Evolutionary conservation across 352 stramenopile species (phyloP).

Genomic region (Phytopythium mirpurense): DNA sequence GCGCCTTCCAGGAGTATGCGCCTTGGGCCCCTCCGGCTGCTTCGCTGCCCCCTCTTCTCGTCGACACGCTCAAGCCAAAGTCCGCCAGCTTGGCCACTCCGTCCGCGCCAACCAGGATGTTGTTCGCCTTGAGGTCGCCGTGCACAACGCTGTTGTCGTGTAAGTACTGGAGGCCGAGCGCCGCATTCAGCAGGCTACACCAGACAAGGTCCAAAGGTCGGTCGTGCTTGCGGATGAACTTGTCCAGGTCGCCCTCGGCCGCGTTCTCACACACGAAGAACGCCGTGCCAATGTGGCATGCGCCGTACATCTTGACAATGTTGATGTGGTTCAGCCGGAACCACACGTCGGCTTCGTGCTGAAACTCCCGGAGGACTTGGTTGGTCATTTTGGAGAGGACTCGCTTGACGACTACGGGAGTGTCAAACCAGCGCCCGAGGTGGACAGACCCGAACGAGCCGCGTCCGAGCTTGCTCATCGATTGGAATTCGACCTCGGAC

Average conservation of each 20-base stretch:
- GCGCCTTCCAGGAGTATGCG: conserved; percentile 11
- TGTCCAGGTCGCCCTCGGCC: background rate
- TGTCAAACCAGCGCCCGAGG: conserved; percentile 20
- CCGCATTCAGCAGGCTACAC: conserved; percentile 7
- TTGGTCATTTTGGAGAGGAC: background rate
- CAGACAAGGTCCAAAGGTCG: background rate
- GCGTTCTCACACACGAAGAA: conserved; percentile 14
- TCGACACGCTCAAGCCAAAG: conserved; percentile 17
- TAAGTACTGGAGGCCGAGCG: conserved; percentile 37
- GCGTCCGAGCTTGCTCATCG: conserved; percentile 11
- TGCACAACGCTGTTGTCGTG: conserved; percentile 44
- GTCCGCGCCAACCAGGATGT: conserved; percentile 54
- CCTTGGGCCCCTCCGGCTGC: background rate
- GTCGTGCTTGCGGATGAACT: background rate
- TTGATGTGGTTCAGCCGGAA: conserved; percentile 12
- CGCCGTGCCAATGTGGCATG: conserved; percentile 10
- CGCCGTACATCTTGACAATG: conserved; percentile 19
- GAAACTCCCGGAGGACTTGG: conserved; percentile 2
- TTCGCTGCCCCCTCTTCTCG: background rate
- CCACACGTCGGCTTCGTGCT: conserved; percentile 15
- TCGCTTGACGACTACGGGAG: conserved; percentile 7
- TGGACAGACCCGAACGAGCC: conserved; percentile 22
- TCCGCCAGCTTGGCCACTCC: conserved; percentile 15
- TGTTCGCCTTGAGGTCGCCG: conserved; percentile 70
- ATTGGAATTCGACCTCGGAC: conserved; percentile 24